Percentiles rank a stretch among this genome's conserved stretches.
Conservation (phyloP, 202 grass and related monocot genomes). For the Zoysia matrella region DNA sequence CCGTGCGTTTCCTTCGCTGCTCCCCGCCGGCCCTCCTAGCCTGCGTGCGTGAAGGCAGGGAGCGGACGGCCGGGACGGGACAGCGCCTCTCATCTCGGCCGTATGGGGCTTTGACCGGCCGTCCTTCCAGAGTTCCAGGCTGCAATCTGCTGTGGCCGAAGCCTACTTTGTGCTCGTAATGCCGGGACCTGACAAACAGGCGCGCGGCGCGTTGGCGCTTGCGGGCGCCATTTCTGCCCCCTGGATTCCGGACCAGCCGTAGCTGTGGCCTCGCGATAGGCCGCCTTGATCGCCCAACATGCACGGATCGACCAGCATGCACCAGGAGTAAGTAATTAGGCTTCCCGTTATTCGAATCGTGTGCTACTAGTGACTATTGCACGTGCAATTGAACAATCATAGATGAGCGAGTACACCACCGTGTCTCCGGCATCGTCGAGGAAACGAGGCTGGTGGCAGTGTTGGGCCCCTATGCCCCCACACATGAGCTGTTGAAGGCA, state of each 20-base stretch:
- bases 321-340: not conserved
- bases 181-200: not conserved
- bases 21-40: not conserved
- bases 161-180: not conserved
- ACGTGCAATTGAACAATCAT: not conserved
- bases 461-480: not conserved
- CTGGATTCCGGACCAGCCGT: constrained; percentile 6
- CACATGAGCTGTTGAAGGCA: not conserved
- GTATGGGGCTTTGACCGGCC: too few species aligned
- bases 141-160: too few species aligned
- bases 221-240: constrained; percentile 1
- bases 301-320: not conserved
- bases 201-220: not conserved
- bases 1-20: not conserved
- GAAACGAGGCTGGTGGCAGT: not conserved
- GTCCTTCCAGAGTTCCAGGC: too few species aligned
- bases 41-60: too few species aligned
- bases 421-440: not conserved
- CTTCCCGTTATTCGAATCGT: not conserved
- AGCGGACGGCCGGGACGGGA: too few species aligned
- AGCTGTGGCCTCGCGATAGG: not conserved
- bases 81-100: too few species aligned
- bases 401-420: not conserved
- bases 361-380: not conserved
- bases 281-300: not conserved